These are phyloP conservation scores for Aspergillus ibericus DNA, from an alignment of 2,329 filamentous ascomycete species.

Conservation along the genomic window DNA sequence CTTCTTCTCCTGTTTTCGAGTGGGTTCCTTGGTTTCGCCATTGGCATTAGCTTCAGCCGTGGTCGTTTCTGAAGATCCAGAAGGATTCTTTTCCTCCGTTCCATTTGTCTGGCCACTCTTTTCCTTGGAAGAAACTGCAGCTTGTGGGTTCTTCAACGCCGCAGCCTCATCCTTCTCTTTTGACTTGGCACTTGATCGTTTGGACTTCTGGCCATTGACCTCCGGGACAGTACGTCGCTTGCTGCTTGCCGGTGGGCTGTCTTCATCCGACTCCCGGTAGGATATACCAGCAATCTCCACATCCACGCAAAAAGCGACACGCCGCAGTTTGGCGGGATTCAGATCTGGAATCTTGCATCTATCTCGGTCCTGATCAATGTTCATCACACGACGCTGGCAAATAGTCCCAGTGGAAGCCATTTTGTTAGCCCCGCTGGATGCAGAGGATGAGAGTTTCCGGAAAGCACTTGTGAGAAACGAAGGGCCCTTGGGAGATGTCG, in stretches of 20 bases:
- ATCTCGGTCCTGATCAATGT: slow-evolving; percentile 77
- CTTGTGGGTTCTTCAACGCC: slow-evolving; percentile 67
- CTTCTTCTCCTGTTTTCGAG: slow-evolving; percentile 90
- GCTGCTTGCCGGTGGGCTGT: slow-evolving; percentile 39
- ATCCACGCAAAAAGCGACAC: slow-evolving; percentile 94
- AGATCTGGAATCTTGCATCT: slow-evolving; percentile 78
- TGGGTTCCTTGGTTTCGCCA: slow-evolving; percentile 45
- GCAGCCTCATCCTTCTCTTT: slow-evolving; percentile 73
- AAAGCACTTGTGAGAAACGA: slow-evolving; percentile 80
- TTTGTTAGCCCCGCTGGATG: slow-evolving; percentile 51
- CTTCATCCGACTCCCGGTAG: slow-evolving; percentile 65
- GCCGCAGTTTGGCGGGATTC: slow-evolving; percentile 74
- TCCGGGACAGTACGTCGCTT: slow-evolving; percentile 26
- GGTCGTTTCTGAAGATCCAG: slow-evolving; percentile 7
- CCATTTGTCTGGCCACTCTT: slow-evolving; percentile 41
- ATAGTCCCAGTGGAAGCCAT: slow-evolving; percentile 64
- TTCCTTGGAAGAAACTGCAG: slow-evolving; percentile 57
- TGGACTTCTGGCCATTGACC: slow-evolving; percentile 30
- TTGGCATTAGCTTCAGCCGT: slow-evolving; percentile 33
- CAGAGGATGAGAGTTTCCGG: slow-evolving; percentile 74
- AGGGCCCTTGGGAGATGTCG: slow-evolving; percentile 70
- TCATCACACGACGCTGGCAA: slow-evolving; percentile 78
- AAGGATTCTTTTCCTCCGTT: slow-evolving; percentile 9
- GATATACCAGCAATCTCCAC: slow-evolving; percentile 93
- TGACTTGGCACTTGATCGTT: slow-evolving; percentile 54